A percentile compares a stretch with the other conserved stretches of the same genome.
Conservation (phyloP, 2,329 filamentous ascomycete genomes). For the Epichloe brachyelytri region DNA sequence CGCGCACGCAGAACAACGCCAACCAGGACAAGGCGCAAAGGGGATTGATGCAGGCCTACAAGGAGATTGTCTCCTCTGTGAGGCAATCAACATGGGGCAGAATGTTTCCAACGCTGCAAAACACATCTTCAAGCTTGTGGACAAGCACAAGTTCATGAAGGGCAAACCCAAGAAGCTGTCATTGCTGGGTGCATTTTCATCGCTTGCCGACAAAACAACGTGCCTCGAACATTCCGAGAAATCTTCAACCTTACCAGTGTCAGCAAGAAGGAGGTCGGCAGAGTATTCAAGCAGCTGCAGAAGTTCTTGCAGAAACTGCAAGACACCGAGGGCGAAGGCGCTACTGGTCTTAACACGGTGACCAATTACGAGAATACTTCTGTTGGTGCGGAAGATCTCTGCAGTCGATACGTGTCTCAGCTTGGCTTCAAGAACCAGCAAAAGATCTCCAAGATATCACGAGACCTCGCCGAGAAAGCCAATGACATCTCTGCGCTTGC, state of each 20-base stretch:
- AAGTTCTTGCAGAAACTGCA: constrained; percentile 70
- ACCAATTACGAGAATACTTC: constrained; percentile 63
- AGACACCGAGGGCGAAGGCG: constrained; percentile 37
- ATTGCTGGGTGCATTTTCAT: constrained; percentile 97
- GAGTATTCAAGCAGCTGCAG: constrained; percentile 88
- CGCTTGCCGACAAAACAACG: constrained; percentile 78
- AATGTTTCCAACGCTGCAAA: constrained; percentile 82
- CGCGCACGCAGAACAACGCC: constrained; percentile 77
- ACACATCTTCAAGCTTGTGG: constrained; percentile 87
- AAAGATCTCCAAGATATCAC: constrained; percentile 66
- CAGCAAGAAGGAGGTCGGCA: constrained; percentile 91
- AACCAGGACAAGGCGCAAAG: constrained; percentile 75
- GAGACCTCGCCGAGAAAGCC: constrained; percentile 65
- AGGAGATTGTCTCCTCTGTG: constrained; percentile 82
- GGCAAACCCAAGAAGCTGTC: constrained; percentile 86
- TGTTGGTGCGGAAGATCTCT: constrained; percentile 72
- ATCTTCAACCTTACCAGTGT: constrained; percentile 90
- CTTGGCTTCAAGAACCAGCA: constrained; percentile 61
- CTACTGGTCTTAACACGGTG: constrained; percentile 40
- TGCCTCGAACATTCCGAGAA: constrained; percentile 84
- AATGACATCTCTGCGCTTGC: constrained; percentile 68
- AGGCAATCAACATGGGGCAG: constrained; percentile 68
- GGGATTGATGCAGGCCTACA: constrained; percentile 68
- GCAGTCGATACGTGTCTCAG: constrained; percentile 77
- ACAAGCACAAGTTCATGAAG: constrained; percentile 88